Conservation (phyloP, 2,329 filamentous ascomycete genomes). For the Didymella keratinophila region DNA sequence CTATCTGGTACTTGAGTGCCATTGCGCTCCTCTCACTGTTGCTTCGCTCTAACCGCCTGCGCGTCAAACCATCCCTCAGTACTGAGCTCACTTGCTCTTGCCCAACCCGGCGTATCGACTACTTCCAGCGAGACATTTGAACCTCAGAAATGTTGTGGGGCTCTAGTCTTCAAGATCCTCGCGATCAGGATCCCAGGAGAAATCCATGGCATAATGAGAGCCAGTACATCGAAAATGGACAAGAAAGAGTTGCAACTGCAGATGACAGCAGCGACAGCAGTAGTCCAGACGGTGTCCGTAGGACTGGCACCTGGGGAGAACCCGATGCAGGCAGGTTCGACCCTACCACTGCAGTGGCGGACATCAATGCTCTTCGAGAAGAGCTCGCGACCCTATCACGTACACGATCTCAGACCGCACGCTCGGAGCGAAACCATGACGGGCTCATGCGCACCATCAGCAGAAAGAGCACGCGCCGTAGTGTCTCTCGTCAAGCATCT, state of each 20-base stretch:
- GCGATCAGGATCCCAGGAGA: conserved; percentile 35
- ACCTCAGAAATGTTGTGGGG: conserved; percentile 34
- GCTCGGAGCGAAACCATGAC: conserved; percentile 35
- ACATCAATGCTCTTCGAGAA: conserved; percentile 64
- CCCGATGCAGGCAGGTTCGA: conserved; percentile 63
- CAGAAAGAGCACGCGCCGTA: conserved; percentile 37
- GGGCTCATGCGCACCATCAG: conserved; percentile 38
- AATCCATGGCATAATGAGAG: conserved; percentile 50
- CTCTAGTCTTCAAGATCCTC: conserved; percentile 25
- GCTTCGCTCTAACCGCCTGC: background rate
- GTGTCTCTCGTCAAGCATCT: conserved; percentile 17
- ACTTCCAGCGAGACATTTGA: background rate
- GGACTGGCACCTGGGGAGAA: conserved; percentile 68
- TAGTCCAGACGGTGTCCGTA: conserved; percentile 38
- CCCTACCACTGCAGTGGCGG: conserved; percentile 63
- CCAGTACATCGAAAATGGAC: conserved; percentile 28
- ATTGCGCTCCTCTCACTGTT: background rate
- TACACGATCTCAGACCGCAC: conserved; percentile 41
- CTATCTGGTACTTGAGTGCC: background rate
- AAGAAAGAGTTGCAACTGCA: conserved; percentile 26
- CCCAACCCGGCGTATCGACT: background rate
- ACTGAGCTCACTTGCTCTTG: conserved; percentile 4
- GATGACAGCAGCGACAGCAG: conserved; percentile 30
- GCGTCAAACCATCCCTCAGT: background rate
- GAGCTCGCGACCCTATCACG: conserved; percentile 64